Evolutionary conservation across 2,329 filamentous ascomycete species (phyloP), one percentile per base, ranked within the genome.

Genomic region (Endoconidiophora laricicola): DNA sequence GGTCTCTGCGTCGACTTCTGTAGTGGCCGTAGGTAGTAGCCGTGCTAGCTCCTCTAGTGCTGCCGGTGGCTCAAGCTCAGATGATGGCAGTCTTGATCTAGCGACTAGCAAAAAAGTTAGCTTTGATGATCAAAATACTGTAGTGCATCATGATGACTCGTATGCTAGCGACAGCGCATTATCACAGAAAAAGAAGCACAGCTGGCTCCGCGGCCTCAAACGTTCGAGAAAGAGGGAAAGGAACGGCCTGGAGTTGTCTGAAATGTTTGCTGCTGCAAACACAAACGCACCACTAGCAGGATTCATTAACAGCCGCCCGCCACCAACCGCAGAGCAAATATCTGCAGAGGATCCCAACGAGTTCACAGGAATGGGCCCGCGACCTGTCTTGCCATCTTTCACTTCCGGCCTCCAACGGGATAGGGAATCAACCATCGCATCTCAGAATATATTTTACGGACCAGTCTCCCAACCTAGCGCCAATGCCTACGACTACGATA

Each of bases 401-500:
- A 44, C 16, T 9, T 38, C 33, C 44, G 33, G 16, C n/a, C 9
- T 33, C 29, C 29, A 33, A 10, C 29, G 29, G 2, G 6, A 12
- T 12, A 33, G 29, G 12, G 29, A 33, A 33, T 33, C 12, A 12
- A 12, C 29, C 29, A 6, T 24, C 12, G 24, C 22, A 20, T 6
- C 45, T 10, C 40, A 48, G 14, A 18, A 39, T 39, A 33, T 7
- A 33, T 33, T 12, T 33, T 12, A 12, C 29, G 12, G 29, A 33
- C 29, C 29, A 7, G 18, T 43, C n/a, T 48, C 46, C 6, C 46
- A 42, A 10, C 33, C 39, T 18, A 46, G 29, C 29, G n/a, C 37
- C 16, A 23, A 23, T 24, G 16, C 38, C 16, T 4, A n/a, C n/a
- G 36, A 36, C 36, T 55, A 63, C 4, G 70, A 72, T 16, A 23